phyloP scores from a whole-genome alignment of 768 basidiomycete genomes.

The Hericium coralloides region DNA sequence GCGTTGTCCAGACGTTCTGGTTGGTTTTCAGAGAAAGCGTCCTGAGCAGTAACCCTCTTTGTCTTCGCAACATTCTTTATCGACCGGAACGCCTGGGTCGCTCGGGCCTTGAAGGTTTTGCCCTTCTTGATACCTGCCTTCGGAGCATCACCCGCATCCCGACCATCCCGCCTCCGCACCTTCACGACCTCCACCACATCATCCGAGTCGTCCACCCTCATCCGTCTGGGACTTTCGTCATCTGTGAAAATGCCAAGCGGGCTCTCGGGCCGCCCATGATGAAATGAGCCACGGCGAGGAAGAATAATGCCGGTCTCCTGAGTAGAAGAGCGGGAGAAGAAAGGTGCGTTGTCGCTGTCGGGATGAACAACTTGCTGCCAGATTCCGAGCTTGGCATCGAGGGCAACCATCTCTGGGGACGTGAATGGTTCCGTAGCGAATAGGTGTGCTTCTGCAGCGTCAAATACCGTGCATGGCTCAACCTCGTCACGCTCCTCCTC shows the following conservation, averaged over 20 bases:
- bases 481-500: constrained; percentile 27
- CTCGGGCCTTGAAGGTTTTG: constrained; percentile 25
- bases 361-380: constrained; percentile 16
- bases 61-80: constrained; percentile 25
- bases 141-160: constrained; percentile 15
- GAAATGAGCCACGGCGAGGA: constrained; percentile 17
- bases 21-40: constrained; percentile 5
- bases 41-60: constrained; percentile 9
- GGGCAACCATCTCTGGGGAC: constrained; percentile 22
- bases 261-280: neutral
- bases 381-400: constrained; percentile 20
- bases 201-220: constrained; percentile 13
- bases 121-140: constrained; percentile 20
- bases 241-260: constrained; percentile 1
- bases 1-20: neutral
- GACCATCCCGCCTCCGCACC: constrained; percentile 23
- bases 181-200: constrained; percentile 29
- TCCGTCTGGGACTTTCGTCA: constrained; percentile 7
- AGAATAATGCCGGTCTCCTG: constrained; percentile 20
- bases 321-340: constrained; percentile 18
- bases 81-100: constrained; percentile 25
- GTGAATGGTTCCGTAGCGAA: constrained; percentile 13
- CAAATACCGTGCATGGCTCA: constrained; percentile 26
- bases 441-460: constrained; percentile 17
- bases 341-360: constrained; percentile 22